Evolutionary conservation across 2,329 filamentous ascomycete genomes (phyloP).

Genomic region (Scedosporium boydii): DNA sequence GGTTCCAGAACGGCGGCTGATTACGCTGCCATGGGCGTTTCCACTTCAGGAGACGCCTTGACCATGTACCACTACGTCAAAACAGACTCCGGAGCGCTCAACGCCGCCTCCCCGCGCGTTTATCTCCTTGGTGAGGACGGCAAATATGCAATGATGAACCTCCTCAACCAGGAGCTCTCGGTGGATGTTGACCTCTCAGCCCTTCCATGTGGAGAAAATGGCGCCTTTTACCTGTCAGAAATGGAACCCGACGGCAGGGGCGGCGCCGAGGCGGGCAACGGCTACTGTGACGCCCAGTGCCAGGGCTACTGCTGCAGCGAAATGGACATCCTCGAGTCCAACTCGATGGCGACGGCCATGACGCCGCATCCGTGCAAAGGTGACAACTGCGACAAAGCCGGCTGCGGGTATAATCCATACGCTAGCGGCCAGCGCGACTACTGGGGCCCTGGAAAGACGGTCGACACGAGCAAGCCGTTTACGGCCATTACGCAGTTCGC

Average conservation of each 20-base stretch:
- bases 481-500: slow-evolving; percentile 44
- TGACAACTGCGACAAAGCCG: slow-evolving; percentile 30
- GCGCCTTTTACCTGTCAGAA: slow-evolving; percentile 51
- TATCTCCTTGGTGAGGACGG: slow-evolving; percentile 48
- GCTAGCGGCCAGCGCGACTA: slow-evolving; percentile 16
- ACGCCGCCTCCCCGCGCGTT: slow-evolving; percentile 32
- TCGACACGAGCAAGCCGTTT: slow-evolving; percentile 27
- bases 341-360: slow-evolving; percentile 32
- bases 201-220: slow-evolving; percentile 58
- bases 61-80: slow-evolving; percentile 19
- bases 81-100: slow-evolving; percentile 11
- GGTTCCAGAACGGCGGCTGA: slow-evolving; percentile 27
- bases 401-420: slow-evolving; percentile 34
- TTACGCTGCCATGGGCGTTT: slow-evolving; percentile 28
- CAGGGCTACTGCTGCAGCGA: slow-evolving; percentile 42
- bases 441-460: slow-evolving; percentile 32
- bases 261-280: slow-evolving; percentile 51
- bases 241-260: slow-evolving; percentile 51
- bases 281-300: slow-evolving; percentile 56
- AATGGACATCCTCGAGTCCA: slow-evolving; percentile 47
- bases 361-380: slow-evolving; percentile 42
- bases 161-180: slow-evolving; percentile 51
- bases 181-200: slow-evolving; percentile 58
- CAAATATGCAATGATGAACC: slow-evolving; percentile 50
- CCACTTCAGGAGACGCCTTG: slow-evolving; percentile 19